Base-by-base conservation (phyloP, 306 rosid species). In the Myrica gale region DNA sequence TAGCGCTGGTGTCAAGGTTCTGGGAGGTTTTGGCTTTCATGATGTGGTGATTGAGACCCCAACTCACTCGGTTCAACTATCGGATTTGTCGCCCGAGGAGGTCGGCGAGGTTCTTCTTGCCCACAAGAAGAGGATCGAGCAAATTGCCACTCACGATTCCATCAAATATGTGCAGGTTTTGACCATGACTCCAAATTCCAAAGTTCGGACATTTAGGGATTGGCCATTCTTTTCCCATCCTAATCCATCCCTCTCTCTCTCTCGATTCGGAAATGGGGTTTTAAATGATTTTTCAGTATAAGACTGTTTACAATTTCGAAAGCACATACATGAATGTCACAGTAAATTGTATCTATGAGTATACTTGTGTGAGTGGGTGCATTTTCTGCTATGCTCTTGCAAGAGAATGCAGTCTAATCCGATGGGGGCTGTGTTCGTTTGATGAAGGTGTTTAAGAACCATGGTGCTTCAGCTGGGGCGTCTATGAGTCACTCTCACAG, bases 401-500 rank as follows among this genome's bases (percentile, higher is more conserved):
- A 6, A 57, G 20, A 20, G 39, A 7, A 57, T 21, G 23, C 32
- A 20, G 39, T 19, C 21, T 57, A 8, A 21, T 57, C 63, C 21
- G 41, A 57, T 9, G 9, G 63, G 39, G 63, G 4, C 1, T 21
- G 37, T 1, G 63, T 21, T 57, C 21, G 11, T 19, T 57, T 57
- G 12, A 21, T 72, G 20, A 46, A 86, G 90, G 82, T 87, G 52
- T 87, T 87, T 23, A 87, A 87, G 76, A 87, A 87, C 69, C 84
- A 87, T 0, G 90, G 90, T 19, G 88, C 83, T 6, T 87, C 88
- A 17, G 90, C 90, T 23, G 90, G 90, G 71, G 90, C 90, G 19
- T 87, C 90, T 6, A 71, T 87, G 86, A 82, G 75, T 13, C 90
- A 87, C 75, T 87, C 88, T 68, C 90, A 87, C 78, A 84, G 90